These are phyloP conservation scores for Nicotiana noctiflora DNA, from an alignment of 257 asterid genomes.

Conservation along the genomic window DNA sequence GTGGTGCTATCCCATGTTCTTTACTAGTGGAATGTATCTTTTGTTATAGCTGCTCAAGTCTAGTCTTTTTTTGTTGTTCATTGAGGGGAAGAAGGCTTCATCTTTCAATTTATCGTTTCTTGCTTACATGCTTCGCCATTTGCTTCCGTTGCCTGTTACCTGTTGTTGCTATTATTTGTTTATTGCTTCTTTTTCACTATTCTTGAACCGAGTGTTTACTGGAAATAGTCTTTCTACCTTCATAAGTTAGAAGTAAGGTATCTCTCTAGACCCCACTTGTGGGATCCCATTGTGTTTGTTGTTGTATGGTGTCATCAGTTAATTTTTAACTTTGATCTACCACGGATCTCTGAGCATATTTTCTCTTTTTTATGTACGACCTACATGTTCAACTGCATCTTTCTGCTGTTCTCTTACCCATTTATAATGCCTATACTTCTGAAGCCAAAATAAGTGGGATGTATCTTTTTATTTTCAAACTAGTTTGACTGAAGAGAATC, in stretches of 20 bases:
- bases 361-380: background rate
- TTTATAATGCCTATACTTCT: background rate
- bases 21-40: background rate
- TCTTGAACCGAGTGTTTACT: too few species aligned
- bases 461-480: background rate
- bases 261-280: too few species aligned
- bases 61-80: background rate
- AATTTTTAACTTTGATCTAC: background rate
- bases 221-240: too few species aligned
- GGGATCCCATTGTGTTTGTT: too few species aligned
- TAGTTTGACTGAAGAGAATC: background rate
- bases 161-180: too few species aligned
- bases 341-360: background rate
- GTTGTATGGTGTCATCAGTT: background rate
- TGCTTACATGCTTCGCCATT: too few species aligned
- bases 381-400: background rate
- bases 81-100: background rate
- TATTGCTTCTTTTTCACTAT: too few species aligned
- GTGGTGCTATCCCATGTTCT: background rate
- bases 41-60: background rate
- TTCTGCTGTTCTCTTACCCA: background rate
- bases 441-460: background rate
- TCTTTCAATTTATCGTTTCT: background rate
- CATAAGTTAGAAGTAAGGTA: too few species aligned
- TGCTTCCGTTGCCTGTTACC: too few species aligned